phyloP scores from a whole-genome alignment of 2,329 filamentous ascomycete species.

The Gnomoniopsis sp. region DNA sequence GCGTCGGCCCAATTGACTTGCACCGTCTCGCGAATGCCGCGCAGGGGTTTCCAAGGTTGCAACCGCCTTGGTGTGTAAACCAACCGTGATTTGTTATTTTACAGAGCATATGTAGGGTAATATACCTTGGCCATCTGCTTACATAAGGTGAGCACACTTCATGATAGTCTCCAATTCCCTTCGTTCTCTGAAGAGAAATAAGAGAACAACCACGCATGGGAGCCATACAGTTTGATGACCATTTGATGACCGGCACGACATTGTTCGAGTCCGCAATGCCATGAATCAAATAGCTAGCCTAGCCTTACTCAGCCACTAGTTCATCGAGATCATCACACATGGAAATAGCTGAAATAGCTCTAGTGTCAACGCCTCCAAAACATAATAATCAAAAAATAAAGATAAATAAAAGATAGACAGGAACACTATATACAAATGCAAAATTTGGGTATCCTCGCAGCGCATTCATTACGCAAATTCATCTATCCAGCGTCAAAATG shows the following conservation, averaged over 20 bases:
- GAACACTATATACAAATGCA: not conserved
- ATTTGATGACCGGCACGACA: not conserved
- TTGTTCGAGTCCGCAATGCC: not conserved
- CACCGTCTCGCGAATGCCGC: not conserved
- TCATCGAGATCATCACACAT: not conserved
- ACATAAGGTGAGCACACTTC: no score
- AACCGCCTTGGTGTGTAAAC: no score
- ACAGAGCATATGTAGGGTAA: no score
- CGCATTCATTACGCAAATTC: not conserved
- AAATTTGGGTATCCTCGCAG: not conserved
- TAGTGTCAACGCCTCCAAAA: not conserved
- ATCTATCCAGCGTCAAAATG: no score
- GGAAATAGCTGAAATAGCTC: not conserved
- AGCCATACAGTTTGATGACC: not conserved
- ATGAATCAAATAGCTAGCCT: not conserved
- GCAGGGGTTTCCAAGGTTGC: not conserved
- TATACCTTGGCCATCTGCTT: no score
- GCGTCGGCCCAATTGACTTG: not conserved
- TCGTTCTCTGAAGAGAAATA: no score
- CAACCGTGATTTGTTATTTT: no score
- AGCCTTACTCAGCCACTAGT: not conserved
- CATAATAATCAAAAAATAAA: not conserved
- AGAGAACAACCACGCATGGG: no score
- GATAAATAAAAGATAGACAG: no score
- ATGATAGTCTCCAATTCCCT: no score